Base-by-base conservation (phyloP, 805 yeast genomes). In the Scheffersomyces amazonensis region DNA sequence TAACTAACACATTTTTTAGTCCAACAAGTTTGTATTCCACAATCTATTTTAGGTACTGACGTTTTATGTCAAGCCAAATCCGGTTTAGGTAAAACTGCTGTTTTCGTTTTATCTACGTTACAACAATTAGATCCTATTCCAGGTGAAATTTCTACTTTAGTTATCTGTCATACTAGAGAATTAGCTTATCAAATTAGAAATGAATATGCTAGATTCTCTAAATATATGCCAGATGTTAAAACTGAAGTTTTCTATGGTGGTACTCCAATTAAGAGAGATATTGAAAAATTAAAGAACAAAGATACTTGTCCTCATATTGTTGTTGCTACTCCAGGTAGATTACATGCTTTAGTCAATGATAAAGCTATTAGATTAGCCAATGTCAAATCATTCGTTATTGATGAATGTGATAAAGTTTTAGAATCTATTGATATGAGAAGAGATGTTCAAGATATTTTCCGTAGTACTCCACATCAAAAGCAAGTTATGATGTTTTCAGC, bases 401-500 rank as follows among this genome's bases (percentile, higher is more conserved):
- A 91, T 64, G 99, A 91, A 76, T 93, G 98, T 82, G 99, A 91
- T 74, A 89, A 90, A 72, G 98, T 91, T 40, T 78, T 91, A 65
- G 98, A 93, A 73, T 73, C 81, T 39, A 58, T 83, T 56, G 95
- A 85, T 56, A 91, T 91, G 99, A 87, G 99, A 76, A 83, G 96
- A 66, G 99, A 91, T 61, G 96, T 91, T 42, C 99, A 91, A 75
- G 98, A 91, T 62, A 86, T 93, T 49, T 91, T 93, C 81, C 83
- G 96, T 67, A 87, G 87, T 44, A 91, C 99, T 36, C 99, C 99
- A 50, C 95, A 87, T 69, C 96, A 91, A 65, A 91, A 91, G 71
- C 99, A 91, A 74, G 98, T 93, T 40, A 90, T 93, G 98, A 91
- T 91, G 96, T 91, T 91, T 69, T 86, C 96, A 44, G 99, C 99